A percentile compares a stretch with the other conserved stretches of the same genome.
Conservation (phyloP, 139 green algal genomes). For the Limnomonas spitsbergensis region DNA sequence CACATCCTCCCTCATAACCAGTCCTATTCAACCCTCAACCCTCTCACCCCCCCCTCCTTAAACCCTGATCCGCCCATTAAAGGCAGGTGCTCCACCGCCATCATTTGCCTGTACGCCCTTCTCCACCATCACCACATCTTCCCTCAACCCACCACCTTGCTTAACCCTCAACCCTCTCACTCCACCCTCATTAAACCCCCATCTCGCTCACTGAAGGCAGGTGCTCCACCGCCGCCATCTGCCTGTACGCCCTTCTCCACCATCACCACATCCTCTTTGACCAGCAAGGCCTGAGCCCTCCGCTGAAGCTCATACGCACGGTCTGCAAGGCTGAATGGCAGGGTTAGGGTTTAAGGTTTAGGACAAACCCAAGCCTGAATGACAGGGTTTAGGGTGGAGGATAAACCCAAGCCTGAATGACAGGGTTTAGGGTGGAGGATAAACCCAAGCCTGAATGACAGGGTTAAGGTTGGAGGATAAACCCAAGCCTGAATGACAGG, state of each 20-base stretch:
- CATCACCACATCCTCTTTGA: background rate
- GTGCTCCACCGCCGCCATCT: slow-evolving; percentile 13
- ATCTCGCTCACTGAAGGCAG: slow-evolving; percentile 24
- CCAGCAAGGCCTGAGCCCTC: slow-evolving; percentile 13
- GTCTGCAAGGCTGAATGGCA: slow-evolving; percentile 20
- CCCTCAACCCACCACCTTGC: too few relatives aligned
- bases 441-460: too few relatives aligned
- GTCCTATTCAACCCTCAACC: too few relatives aligned
- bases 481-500: too few relatives aligned
- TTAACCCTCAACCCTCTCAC: too few relatives aligned
- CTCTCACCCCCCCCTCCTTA: too few relatives aligned
- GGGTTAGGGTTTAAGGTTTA: background rate
- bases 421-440: too few relatives aligned
- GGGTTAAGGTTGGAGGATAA: too few relatives aligned
- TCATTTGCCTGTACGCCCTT: slow-evolving; percentile 22
- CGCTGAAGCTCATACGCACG: slow-evolving; percentile 29
- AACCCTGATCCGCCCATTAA: too few relatives aligned
- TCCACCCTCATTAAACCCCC: too few relatives aligned
- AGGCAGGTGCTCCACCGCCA: slow-evolving; percentile 12
- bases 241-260: slow-evolving; percentile 22
- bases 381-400: too few relatives aligned
- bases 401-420: too few relatives aligned
- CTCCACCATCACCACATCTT: background rate
- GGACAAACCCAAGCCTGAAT: background rate
- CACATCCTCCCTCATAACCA: background rate